Base-by-base conservation (phyloP, 305 asterid species). In the Fraxinus greggii region DNA sequence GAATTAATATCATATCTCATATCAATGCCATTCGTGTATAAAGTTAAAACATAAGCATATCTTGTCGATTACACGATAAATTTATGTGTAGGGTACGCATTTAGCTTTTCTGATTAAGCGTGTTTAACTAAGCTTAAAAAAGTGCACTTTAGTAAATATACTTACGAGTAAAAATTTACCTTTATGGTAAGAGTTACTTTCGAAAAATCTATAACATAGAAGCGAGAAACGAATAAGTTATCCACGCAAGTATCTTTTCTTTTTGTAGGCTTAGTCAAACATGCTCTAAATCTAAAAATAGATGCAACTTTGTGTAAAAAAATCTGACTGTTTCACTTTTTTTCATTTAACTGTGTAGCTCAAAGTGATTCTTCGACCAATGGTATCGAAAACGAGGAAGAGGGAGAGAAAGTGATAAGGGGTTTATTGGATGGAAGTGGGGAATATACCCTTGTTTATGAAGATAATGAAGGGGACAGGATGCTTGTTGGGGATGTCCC, bases 401-500 rank as follows among this genome's bases (percentile, higher is more conserved):
- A 79, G 23, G 91, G 84, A 32, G 89, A 86, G 87, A 89, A 84
- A 78, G 85, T 38, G 75, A 89, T 91, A 1, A 90, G 91, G 48
- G 93, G 98, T 5, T 81, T 93, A 40, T 85, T 95, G 89, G 95
- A 93, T 28, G 93, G 98, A 42, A 91, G 93, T 85, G 98, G 98
- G 59, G 98, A 92, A 92, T 95, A 93, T 92, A 92, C 98, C 76
- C 97, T 95, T 38, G 97, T 95, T 40, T 95, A 93, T 87, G 98
- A 95, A 86, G 98, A 95, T 90, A 90, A 95, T 80, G 98, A 95
- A 91, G 98, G 98, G 75, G 98, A 95, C 88, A 93, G 93, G 85
- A 93, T 93, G 98, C 98, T 95, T 83, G 98, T 93, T 81, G 97
- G 97, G 75, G 98, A 94, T 90, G 98, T 94, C 85, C 97, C 97